These are phyloP conservation scores for Cadophora malorum DNA, from an alignment of 2,329 filamentous ascomycete species.

Conservation along the genomic window DNA sequence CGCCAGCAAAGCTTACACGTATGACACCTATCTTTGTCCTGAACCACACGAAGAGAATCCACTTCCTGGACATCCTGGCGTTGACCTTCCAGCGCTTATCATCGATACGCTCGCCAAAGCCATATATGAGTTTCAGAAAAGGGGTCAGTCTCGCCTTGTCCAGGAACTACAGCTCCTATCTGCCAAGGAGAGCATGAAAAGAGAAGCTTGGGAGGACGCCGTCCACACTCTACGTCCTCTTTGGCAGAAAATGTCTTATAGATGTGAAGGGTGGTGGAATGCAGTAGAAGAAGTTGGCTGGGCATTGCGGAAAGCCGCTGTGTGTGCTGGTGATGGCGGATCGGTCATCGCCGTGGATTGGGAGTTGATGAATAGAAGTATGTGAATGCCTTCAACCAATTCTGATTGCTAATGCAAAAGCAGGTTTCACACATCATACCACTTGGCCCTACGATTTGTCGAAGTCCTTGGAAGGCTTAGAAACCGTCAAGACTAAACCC, in stretches of 20 bases:
- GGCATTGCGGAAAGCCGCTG: constrained; percentile 64
- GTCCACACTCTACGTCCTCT: constrained; percentile 60
- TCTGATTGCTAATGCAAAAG: constrained; percentile 34
- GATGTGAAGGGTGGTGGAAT: constrained; percentile 64
- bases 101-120: constrained; percentile 59
- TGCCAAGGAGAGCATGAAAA: constrained; percentile 59
- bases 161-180: constrained; percentile 63
- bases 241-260: constrained; percentile 63
- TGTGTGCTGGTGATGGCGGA: constrained; percentile 57
- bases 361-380: constrained; percentile 67
- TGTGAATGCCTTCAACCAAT: constrained; percentile 40
- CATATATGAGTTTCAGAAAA: constrained; percentile 59
- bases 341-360: constrained; percentile 68
- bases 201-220: constrained; percentile 59
- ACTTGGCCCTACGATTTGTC: constrained; percentile 68
- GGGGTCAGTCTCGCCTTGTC: constrained; percentile 58
- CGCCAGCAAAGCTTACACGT: constrained; percentile 60
- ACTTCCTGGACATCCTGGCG: constrained; percentile 52
- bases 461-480: constrained; percentile 60
- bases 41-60: constrained; percentile 67
- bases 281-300: constrained; percentile 66
- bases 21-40: constrained; percentile 72
- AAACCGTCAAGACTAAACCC: constrained; percentile 52
- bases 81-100: constrained; percentile 63
- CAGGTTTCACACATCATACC: constrained; percentile 60